Conservation (phyloP, 1,284 basidiomycete species). For the Puccinia hordei region DNA sequence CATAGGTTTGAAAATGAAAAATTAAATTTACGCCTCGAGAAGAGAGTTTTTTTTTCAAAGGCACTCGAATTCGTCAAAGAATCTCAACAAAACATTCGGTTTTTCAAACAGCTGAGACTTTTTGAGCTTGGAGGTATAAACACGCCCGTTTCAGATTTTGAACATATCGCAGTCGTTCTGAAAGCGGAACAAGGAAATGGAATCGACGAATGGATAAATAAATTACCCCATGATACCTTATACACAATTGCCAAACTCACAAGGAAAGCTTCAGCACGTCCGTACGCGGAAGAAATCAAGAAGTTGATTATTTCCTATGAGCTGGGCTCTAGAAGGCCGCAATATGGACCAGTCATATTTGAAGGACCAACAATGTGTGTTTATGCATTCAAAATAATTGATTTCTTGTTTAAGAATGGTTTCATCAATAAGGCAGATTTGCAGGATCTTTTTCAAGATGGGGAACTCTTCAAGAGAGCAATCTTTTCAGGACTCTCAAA, state of each 20-base stretch:
- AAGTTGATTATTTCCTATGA: neutral
- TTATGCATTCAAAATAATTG: constrained; percentile 3
- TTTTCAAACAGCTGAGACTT: neutral
- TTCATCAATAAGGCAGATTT: neutral
- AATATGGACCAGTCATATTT: neutral
- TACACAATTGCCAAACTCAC: neutral
- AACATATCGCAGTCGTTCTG: neutral
- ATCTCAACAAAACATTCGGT: neutral
- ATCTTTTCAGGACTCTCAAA: neutral
- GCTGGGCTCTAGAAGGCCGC: neutral
- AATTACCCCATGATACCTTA: neutral
- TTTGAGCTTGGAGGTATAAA: neutral
- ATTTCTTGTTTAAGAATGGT: neutral
- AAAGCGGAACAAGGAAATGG: neutral
- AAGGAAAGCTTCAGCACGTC: neutral
- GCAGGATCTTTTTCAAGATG: neutral
- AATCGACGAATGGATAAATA: neutral
- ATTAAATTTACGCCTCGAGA: neutral
- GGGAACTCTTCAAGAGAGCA: neutral
- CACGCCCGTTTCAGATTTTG: neutral
- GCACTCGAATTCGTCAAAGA: neutral
- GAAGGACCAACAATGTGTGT: neutral
- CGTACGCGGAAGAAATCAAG: neutral
- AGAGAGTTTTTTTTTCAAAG: neutral
- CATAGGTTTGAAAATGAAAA: neutral